These are phyloP conservation scores for Clonostachys solani DNA, from an alignment of 2,329 filamentous ascomycete genomes.

Conservation along the genomic window DNA sequence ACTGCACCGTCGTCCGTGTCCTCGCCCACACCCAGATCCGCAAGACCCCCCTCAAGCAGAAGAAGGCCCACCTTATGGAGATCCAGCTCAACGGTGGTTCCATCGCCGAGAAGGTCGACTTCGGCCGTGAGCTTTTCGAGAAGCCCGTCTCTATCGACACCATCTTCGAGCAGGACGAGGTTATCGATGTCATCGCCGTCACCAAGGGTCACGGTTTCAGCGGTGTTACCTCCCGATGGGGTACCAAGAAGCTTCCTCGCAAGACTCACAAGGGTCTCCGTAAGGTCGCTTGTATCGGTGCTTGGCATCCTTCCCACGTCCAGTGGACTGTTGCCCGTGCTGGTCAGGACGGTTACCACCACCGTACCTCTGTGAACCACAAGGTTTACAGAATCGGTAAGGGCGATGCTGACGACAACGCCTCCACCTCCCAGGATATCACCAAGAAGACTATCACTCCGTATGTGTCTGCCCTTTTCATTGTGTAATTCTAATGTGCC, in stretches of 20 bases:
- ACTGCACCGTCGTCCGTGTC: slow-evolving; percentile 98
- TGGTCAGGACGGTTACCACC: slow-evolving; percentile 99
- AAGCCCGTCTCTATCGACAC: slow-evolving; percentile 90
- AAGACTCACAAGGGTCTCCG: slow-evolving; percentile 99
- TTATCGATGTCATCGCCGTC: slow-evolving; percentile 98
- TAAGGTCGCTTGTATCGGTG: slow-evolving; percentile 99
- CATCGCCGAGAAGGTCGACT: slow-evolving; percentile 94
- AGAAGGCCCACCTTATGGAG: slow-evolving; percentile 99
- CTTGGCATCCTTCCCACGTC: slow-evolving; percentile 99
- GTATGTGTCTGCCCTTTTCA: slow-evolving; percentile 57
- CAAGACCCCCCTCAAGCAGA: slow-evolving; percentile 99
- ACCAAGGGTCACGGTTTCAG: slow-evolving; percentile 99
- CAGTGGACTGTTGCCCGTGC: slow-evolving; percentile 99
- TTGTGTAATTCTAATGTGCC: not conserved
- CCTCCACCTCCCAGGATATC: slow-evolving; percentile 90
- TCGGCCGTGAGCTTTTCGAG: slow-evolving; percentile 95
- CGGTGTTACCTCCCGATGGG: slow-evolving; percentile 97
- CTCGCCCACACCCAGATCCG: slow-evolving; percentile 99
- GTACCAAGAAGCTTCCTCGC: slow-evolving; percentile 99
- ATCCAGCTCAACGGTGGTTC: slow-evolving; percentile 99
- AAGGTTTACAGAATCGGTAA: slow-evolving; percentile 99
- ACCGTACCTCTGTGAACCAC: slow-evolving; percentile 99
- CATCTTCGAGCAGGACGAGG: slow-evolving; percentile 99
- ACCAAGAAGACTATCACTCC: slow-evolving; percentile 99
- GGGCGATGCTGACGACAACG: slow-evolving; percentile 85